Evolutionary conservation across 1,284 basidiomycete genomes (phyloP).

Genomic region (Ganoderma lucidum): DNA sequence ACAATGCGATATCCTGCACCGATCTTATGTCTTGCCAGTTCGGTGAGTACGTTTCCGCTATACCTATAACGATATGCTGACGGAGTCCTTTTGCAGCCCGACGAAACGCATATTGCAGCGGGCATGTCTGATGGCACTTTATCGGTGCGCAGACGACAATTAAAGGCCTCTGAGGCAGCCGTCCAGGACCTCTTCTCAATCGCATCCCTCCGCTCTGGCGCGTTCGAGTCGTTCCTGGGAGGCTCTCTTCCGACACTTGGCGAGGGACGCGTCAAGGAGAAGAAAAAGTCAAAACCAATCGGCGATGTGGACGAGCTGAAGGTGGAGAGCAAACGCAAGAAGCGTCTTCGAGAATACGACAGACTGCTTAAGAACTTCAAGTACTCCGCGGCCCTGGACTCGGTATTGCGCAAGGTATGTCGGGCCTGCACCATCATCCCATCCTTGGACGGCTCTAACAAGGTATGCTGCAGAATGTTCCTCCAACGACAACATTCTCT

Average conservation of each 20-base stretch:
- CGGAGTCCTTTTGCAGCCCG: slow-evolving; percentile 65
- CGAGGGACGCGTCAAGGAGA: slow-evolving; percentile 63
- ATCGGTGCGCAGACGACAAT: slow-evolving; percentile 85
- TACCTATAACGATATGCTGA: slow-evolving; percentile 12
- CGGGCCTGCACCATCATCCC: slow-evolving; percentile 25
- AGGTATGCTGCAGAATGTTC: slow-evolving; percentile 62
- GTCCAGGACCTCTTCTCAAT: slow-evolving; percentile 52
- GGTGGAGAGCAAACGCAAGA: slow-evolving; percentile 77
- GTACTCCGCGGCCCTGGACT: slow-evolving; percentile 94
- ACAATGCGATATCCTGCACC: slow-evolving; percentile 99
- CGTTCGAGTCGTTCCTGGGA: slow-evolving; percentile 80
- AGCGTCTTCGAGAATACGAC: slow-evolving; percentile 89
- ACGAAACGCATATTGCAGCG: slow-evolving; percentile 95
- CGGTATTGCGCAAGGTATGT: slow-evolving; percentile 82
- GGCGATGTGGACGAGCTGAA: slow-evolving; percentile 76
- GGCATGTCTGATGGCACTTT: slow-evolving; percentile 98
- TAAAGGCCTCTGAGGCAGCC: slow-evolving; percentile 70
- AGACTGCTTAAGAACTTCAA: slow-evolving; percentile 91
- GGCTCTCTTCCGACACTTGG: slow-evolving; percentile 62
- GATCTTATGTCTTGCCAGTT: slow-evolving; percentile 90
- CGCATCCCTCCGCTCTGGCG: slow-evolving; percentile 62
- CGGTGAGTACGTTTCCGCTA: slow-evolving; percentile 58
- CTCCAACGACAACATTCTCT: slow-evolving; percentile 88
- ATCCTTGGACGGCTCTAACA: background rate
- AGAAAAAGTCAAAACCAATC: slow-evolving; percentile 55